Evolutionary conservation across 768 basidiomycete species (phyloP).

Genomic region (Auricularia sp.): DNA sequence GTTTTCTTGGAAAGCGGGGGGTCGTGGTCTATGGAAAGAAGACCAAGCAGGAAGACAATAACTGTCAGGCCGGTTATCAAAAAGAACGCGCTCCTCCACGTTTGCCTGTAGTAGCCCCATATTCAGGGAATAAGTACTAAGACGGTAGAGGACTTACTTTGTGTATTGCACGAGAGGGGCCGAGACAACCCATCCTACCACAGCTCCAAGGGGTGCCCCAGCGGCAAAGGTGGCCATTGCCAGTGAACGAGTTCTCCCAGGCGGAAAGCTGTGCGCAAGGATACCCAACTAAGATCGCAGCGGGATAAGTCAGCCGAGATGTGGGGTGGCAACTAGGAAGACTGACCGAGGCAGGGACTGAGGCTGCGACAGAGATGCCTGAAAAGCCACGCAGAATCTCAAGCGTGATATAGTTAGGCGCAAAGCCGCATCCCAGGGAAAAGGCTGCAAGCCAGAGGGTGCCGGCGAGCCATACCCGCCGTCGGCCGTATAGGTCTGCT

Average conservation of each 20-base stretch:
- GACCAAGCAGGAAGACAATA: conserved; percentile 41
- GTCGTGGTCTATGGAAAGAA: conserved; percentile 57
- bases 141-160: background rate
- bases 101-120: conserved; percentile 10
- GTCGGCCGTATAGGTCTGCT: conserved; percentile 72
- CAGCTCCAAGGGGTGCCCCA: conserved; percentile 75
- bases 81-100: conserved; percentile 65
- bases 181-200: conserved; percentile 59
- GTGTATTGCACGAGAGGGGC: conserved; percentile 55
- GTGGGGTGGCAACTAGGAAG: background rate
- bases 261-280: conserved; percentile 68
- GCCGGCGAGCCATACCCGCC: conserved; percentile 54
- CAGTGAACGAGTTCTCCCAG: conserved; percentile 52
- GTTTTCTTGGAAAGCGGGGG: conserved; percentile 16
- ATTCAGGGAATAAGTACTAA: too few relatives aligned
- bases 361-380: conserved; percentile 71
- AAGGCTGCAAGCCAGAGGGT: conserved; percentile 43
- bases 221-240: conserved; percentile 81
- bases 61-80: conserved; percentile 48
- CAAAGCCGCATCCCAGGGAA: conserved; percentile 56
- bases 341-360: conserved; percentile 60
- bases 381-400: conserved; percentile 68
- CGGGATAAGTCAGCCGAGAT: background rate
- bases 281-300: conserved; percentile 56
- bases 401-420: conserved; percentile 45